Evolutionary conservation across 169 alveolate species (phyloP), one percentile per base, ranked within the genome.

Genomic region (Blepharisma undulans): DNA sequence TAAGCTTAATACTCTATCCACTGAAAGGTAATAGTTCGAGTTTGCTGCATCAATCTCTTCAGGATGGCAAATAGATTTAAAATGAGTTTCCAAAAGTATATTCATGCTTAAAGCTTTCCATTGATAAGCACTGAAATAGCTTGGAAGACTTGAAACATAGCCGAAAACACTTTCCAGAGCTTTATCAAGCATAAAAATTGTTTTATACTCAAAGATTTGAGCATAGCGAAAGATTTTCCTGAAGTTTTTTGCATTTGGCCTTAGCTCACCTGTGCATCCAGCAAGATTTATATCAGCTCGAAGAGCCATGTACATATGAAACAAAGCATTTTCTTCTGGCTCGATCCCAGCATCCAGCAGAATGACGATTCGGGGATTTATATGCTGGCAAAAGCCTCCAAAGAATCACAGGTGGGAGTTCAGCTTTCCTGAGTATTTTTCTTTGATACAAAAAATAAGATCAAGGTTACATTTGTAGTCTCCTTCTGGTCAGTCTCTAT

Each of bases 61-160:
- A 36, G 87, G 88, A 29, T 90, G 66, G 19, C 74, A 36, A 19
- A 90, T 77, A 10, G 93, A 60, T 10, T 81, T 81, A 77, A 90
- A 90, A 81, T 90, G 82, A 76, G 76, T 60, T 22, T 34, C 87
- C 91, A 80, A 86, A 10, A 88, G 80, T 25, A 84, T 84, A 3
- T 30, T 66, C 22, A 29, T 84, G 27, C 72, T n/a, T 74, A 90
- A 48, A 25, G 93, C 93, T 59, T 66, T 33, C 93, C 93, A 90
- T 19, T 92, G 90, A 82, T 90, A 90, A 21, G 93, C 93, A n/a
- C 84, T 36, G 59, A 90, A 90, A 25, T 92, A 78, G n/a, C 84
- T 77, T 8, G 93, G 93, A 0, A 90, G 84, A 8, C 36, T 59
- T 27, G 87, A 34, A 27, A 90, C 61, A 34, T 59, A 82, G 21